These are phyloP conservation scores for Apiospora aurea DNA, from an alignment of 2,329 filamentous ascomycete genomes.

Conservation along the genomic window DNA sequence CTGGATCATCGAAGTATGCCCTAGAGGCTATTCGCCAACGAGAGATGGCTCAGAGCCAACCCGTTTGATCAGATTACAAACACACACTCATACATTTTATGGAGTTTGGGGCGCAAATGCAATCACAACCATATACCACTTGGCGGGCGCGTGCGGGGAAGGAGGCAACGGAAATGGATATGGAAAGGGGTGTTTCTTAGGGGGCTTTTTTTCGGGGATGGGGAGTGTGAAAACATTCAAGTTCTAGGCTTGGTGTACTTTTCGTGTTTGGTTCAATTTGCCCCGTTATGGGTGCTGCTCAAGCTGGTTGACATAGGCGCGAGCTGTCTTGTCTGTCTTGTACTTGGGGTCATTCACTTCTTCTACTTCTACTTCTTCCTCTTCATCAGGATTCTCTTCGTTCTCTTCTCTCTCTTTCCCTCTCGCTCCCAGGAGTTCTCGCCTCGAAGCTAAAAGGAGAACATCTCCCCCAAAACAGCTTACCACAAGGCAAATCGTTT, in stretches of 20 bases:
- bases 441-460: too few relatives aligned
- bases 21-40: not conserved
- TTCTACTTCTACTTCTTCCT: constrained; percentile 6
- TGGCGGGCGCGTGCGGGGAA: constrained; percentile 13
- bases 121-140: constrained; percentile 17
- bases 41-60: not conserved
- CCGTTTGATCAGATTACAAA: not conserved
- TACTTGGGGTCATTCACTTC: constrained; percentile 11
- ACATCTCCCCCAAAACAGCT: too few relatives aligned
- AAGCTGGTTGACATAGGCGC: not conserved
- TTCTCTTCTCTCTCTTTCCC: constrained; percentile 22
- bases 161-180: constrained; percentile 10
- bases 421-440: not conserved
- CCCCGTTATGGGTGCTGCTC: not conserved
- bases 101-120: constrained; percentile 17
- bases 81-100: constrained; percentile 1
- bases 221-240: constrained; percentile 1
- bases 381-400: not conserved
- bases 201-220: not conserved
- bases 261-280: constrained; percentile 8
- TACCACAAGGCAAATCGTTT: not conserved
- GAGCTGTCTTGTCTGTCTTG: not conserved
- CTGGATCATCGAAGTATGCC: not conserved
- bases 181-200: not conserved
- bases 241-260: constrained; percentile 10